Percentiles rank a stretch among this genome's conserved stretches.
Evolutionary conservation across 1,284 basidiomycete species (phyloP).

Genomic region (Polyporus tsugae): DNA sequence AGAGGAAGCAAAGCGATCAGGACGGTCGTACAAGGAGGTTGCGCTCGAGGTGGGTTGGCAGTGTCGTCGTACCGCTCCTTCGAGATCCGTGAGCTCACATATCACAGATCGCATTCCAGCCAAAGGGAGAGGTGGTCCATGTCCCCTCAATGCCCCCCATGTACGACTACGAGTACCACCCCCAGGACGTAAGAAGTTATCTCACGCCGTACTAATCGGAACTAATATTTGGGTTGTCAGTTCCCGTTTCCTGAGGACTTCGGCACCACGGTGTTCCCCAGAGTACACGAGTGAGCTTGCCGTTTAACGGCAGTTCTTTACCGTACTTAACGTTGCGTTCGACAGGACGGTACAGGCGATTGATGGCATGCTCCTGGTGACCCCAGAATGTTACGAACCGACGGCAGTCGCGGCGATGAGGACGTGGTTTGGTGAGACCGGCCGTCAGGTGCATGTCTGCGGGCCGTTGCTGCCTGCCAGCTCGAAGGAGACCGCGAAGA

Average conservation of each 20-base stretch:
- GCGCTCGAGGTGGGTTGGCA: slow-evolving; percentile 20
- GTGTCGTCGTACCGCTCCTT: neutral
- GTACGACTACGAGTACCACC: slow-evolving; percentile 35
- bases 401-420: slow-evolving; percentile 25
- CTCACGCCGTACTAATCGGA: neutral
- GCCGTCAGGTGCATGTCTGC: slow-evolving; percentile 17
- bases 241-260: neutral
- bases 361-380: slow-evolving; percentile 28
- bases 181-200: slow-evolving; percentile 32
- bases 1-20: slow-evolving; percentile 23
- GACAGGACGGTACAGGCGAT: slow-evolving; percentile 16
- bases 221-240: slow-evolving; percentile 9
- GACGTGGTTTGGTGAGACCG: slow-evolving; percentile 25
- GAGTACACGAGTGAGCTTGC: slow-evolving; percentile 22
- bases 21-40: slow-evolving; percentile 22
- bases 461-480: slow-evolving; percentile 25
- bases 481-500: neutral
- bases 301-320: neutral
- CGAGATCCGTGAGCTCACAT: neutral
- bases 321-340: neutral
- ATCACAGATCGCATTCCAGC: slow-evolving; percentile 21
- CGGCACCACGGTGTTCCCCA: slow-evolving; percentile 12
- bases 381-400: slow-evolving; percentile 32
- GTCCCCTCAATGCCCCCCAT: slow-evolving; percentile 34
- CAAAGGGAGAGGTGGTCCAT: slow-evolving; percentile 18